phyloP scores from a whole-genome alignment of 306 rosid species.

The Acacia confusa region DNA sequence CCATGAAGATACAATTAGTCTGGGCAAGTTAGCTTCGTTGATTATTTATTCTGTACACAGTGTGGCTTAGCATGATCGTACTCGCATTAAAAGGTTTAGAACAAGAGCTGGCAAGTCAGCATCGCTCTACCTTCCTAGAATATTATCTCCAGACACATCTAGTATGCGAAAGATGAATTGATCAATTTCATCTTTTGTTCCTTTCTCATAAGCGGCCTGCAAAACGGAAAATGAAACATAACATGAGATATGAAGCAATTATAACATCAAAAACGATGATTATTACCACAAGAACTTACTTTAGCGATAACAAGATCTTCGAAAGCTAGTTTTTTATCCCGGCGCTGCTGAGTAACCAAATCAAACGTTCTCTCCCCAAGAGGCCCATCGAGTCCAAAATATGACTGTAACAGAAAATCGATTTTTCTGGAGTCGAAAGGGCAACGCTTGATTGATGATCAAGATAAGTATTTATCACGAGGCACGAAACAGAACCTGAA shows the following conservation, averaged over 20 bases:
- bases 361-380: conserved; percentile 76
- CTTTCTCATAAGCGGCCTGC: conserved; percentile 69
- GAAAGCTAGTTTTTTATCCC: conserved; percentile 71
- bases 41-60: background rate
- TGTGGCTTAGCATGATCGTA: background rate
- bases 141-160: conserved; percentile 52
- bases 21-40: background rate
- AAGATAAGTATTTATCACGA: conserved; percentile 10
- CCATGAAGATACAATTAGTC: background rate
- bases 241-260: conserved; percentile 6
- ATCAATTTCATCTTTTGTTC: conserved; percentile 64
- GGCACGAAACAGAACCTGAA: conserved; percentile 52
- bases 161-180: conserved; percentile 56
- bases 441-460: background rate
- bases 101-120: background rate
- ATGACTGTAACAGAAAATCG: conserved; percentile 35
- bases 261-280: background rate
- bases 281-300: conserved; percentile 41
- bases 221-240: conserved; percentile 22
- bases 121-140: conserved; percentile 45
- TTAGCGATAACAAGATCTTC: conserved; percentile 87
- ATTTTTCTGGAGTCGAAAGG: background rate
- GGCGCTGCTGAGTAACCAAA: conserved; percentile 71
- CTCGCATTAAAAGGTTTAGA: background rate
- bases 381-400: conserved; percentile 63